Base-by-base conservation (phyloP, 169 alveolate genomes). In the Eimeria necatrix region DNA sequence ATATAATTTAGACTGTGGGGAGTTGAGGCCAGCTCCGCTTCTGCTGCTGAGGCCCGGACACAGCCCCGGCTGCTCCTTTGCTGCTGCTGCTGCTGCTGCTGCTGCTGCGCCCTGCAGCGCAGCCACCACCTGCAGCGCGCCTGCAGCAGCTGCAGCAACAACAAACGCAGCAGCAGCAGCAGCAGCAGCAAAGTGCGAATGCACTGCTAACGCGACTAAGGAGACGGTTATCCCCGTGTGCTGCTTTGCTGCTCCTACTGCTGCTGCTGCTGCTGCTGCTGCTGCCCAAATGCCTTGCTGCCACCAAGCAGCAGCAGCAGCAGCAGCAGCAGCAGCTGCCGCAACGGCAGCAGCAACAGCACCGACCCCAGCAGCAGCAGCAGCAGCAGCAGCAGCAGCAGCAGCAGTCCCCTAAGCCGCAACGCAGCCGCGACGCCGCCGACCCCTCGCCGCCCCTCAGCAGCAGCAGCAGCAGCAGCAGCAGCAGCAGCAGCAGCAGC, bases 381-480 rank as follows among this genome's bases (percentile, higher is more conserved):
- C n/a, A n/a, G n/a, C n/a, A n/a, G n/a, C n/a, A n/a, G n/a, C n/a
- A n/a, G n/a, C n/a, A n/a, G n/a, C n/a, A n/a, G n/a, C n/a, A n/a
- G n/a, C n/a, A n/a, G n/a, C n/a, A n/a, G n/a, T n/a, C n/a, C n/a
- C n/a, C n/a, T 61, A n/a, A 20, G n/a, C 24, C n/a, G 73, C 73
- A 61, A 5, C 41, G 16, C n/a, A 10, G 8, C 8, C 73, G 41
- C 73, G n/a, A 14, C n/a, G 73, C 73, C 8, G 41, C 73, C 6
- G 41, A 5, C n/a, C 73, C 73, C n/a, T 14, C 64, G 7, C 7
- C 14, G 64, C 20, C 14, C 64, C 20, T 14, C 64, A 16, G 73
- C 73, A 61, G 73, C 73, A 61, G 73, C 73, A 53, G 64, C 73
- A 61, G 73, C 73, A 61, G 73, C 73, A 61, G 73, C 73, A 61